Evolutionary conservation across 1,284 basidiomycete genomes (phyloP), one percentile per base, ranked within the genome.

Genomic region (Cerrena zonata): DNA sequence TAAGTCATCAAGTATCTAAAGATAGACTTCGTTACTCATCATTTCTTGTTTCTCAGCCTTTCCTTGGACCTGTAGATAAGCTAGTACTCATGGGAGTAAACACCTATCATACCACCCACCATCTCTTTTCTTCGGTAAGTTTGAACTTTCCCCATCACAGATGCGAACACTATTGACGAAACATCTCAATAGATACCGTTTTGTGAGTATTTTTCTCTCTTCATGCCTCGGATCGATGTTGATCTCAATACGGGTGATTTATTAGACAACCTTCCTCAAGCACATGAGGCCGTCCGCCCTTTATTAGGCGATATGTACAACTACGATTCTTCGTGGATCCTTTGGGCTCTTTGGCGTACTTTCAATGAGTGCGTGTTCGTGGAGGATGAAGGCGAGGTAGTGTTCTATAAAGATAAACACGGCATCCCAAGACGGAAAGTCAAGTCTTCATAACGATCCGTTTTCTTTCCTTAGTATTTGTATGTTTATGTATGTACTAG

Each of bases 371-470:
- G 76, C 58, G 62, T 69, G 61, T 85, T 80, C 59, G 72, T 85
- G 52, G 83, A 86, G 60, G 79, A 84, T 58, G 76, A 78, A 49
- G 81, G 78, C 40, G 75, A 78, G 53, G 72, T 85, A 52, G 70
- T 80, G 19, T 85, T 86, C 66, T 86, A 77, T 72, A 80, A 79
- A 69, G 80, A 86, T 65, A 72, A 72, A 46, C 61, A 75, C n/a
- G 88, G 87, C 38, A 70, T 94, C 51, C n/a, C n/a, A n/a, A n/a
- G n/a, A n/a, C n/a, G n/a, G n/a, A n/a, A n/a, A n/a, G n/a, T n/a
- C n/a, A n/a, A n/a, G n/a, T n/a, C n/a, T n/a, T n/a, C n/a, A n/a
- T n/a, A n/a, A n/a, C n/a, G n/a, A n/a, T n/a, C n/a, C n/a, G n/a
- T n/a, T n/a, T n/a, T n/a, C n/a, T n/a, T n/a, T n/a, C n/a, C n/a